A percentile compares a stretch with the other conserved stretches of the same genome.
These are phyloP conservation scores for Dothideomycetes sp. DNA, from an alignment of 2,329 filamentous ascomycete species.

Conservation along the genomic window DNA sequence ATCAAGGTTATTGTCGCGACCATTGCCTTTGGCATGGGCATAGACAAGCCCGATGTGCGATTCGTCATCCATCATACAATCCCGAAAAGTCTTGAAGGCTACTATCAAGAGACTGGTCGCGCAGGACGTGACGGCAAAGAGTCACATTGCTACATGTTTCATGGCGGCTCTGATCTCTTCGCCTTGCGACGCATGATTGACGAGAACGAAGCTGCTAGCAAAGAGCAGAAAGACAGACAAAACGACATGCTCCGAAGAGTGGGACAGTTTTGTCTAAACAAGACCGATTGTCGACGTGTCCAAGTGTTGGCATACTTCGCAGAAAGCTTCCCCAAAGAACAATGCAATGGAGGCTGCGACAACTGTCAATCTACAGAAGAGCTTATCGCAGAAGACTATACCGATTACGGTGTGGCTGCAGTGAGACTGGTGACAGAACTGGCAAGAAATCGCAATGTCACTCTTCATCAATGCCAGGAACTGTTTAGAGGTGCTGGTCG, in stretches of 20 bases:
- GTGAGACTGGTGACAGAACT: constrained; percentile 57
- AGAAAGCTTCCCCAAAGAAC: constrained; percentile 63
- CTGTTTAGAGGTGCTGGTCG: constrained; percentile 64
- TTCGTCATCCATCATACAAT: constrained; percentile 92
- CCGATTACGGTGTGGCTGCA: constrained; percentile 60
- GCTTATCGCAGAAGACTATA: constrained; percentile 70
- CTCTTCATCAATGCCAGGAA: constrained; percentile 73
- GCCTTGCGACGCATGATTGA: constrained; percentile 72
- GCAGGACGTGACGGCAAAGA: constrained; percentile 82
- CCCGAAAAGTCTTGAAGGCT: constrained; percentile 92
- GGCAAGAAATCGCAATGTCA: constrained; percentile 45
- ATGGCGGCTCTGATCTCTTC: constrained; percentile 67
- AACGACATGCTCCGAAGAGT: constrained; percentile 77
- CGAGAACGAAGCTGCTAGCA: constrained; percentile 59
- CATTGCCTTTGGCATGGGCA: constrained; percentile 99
- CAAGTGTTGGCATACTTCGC: constrained; percentile 93
- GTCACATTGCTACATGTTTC: constrained; percentile 87
- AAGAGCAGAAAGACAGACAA: constrained; percentile 75
- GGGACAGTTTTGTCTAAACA: constrained; percentile 81
- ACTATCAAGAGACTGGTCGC: constrained; percentile 95
- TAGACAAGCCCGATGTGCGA: constrained; percentile 92
- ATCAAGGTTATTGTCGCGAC: constrained; percentile 92
- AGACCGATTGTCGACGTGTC: constrained; percentile 73
- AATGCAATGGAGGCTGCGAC: constrained; percentile 73
- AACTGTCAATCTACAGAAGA: constrained; percentile 69